Conservation (phyloP, 257 asterid species). For the Solanum neorickii region DNA sequence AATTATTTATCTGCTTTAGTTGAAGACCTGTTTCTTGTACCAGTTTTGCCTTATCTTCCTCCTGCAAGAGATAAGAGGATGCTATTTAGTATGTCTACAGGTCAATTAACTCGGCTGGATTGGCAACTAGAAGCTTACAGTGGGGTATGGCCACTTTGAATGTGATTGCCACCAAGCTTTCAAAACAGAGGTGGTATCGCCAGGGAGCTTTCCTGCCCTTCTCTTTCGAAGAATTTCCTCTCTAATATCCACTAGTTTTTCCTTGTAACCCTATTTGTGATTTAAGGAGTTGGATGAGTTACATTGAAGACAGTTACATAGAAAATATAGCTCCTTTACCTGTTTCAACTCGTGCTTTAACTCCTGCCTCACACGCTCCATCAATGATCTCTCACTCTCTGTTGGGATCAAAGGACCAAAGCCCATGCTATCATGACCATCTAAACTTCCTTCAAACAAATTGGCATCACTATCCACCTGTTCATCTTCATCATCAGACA, state of each 20-base stretch:
- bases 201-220: conserved; percentile 57
- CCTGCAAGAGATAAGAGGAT: conserved; percentile 12
- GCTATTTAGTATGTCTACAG: background rate
- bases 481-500: conserved; percentile 54
- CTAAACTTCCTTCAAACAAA: conserved; percentile 33
- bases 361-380: conserved; percentile 63
- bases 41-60: conserved; percentile 53
- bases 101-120: background rate
- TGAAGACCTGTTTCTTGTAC: conserved; percentile 57
- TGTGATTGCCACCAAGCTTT: conserved; percentile 57
- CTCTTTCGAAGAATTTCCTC: conserved; percentile 58
- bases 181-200: conserved; percentile 45
- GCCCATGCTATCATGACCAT: conserved; percentile 33
- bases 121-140: conserved; percentile 13
- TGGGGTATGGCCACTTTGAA: conserved; percentile 59
- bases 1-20: conserved; percentile 54
- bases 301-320: background rate
- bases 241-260: conserved; percentile 47
- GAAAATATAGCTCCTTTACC: conserved; percentile 5
- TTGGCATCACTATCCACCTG: conserved; percentile 34
- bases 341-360: conserved; percentile 43
- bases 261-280: conserved; percentile 40
- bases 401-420: conserved; percentile 45
- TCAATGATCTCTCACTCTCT: conserved; percentile 44
- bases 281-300: background rate